Evolutionary conservation across 148 eudicot genomes (phyloP), one percentile per base, ranked within the genome.

Genomic region (Persicaria maculosa): DNA sequence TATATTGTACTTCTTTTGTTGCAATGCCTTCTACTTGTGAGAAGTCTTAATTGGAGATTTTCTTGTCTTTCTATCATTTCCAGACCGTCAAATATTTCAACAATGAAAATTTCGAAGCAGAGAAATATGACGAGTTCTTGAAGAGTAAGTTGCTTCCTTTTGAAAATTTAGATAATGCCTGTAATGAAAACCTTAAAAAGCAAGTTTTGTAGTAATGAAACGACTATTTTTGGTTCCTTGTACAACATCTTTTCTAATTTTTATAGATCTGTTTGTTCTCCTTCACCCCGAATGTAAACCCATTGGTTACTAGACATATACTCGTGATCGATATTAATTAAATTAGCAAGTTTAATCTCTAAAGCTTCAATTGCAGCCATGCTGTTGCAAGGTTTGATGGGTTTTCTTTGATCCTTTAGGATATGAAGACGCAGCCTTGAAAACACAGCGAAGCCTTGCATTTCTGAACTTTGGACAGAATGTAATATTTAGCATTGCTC

Each of bases 31-130:
- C 70, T 43, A 65, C 46, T 16, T 40, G 12, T 65, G 47, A 40
- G 43, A 40, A 65, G 19, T 65, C 77, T 77, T 20, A 61, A 9
- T 48, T 12, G 7, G 64, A 64, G 74, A 5, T 74, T 44, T 19
- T 44, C 46, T n/a, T 44, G 52, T 46, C 15, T 74, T 6, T 16
- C 5, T 75, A 72, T 52, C 45, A 46, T 78, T 76, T 82, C 71
- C 83, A 94, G 98, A 94, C 97, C 46, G 98, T 94, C 73, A 94
- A 94, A 80, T 94, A 91, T 81, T 94, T 94, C 86, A 94, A 91
- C 85, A 94, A 94, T 50, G 98, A 94, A 83, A 77, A 71, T 72
- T 91, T 25, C 85, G 98, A 94, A 84, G 93, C 85, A 67, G 90
- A 88, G 68, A 88, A 94, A 73, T 94, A 93, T 69, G 98, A 93